A percentile compares a stretch with the other conserved stretches of the same genome.
Evolutionary conservation across 2,329 filamentous ascomycete genomes (phyloP).

Genomic region (Colletotrichum australisinense): DNA sequence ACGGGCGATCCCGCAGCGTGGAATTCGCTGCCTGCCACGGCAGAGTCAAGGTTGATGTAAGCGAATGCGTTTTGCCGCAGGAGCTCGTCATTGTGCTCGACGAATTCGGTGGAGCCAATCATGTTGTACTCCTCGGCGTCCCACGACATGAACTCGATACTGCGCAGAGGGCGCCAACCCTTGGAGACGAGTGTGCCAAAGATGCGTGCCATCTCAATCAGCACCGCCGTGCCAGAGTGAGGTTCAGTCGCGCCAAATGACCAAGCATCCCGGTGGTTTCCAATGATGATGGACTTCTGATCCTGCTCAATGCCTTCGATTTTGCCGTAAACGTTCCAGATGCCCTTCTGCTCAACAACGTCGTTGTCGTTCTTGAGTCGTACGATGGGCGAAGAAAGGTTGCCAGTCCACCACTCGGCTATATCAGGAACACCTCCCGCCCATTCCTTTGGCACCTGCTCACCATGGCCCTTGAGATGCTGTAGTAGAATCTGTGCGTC

Average conservation of each 20-base stretch:
- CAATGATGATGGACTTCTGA: constrained; percentile 87
- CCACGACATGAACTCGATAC: constrained; percentile 97
- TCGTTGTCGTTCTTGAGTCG: constrained; percentile 89
- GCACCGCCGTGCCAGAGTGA: constrained; percentile 88
- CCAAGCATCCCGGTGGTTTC: constrained; percentile 95
- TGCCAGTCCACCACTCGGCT: constrained; percentile 81
- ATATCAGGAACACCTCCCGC: constrained; percentile 80
- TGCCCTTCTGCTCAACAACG: constrained; percentile 82
- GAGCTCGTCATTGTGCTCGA: constrained; percentile 82
- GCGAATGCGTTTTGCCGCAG: constrained; percentile 82
- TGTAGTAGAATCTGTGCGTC: constrained; percentile 86
- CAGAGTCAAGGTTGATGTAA: constrained; percentile 92
- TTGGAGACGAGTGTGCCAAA: constrained; percentile 81
- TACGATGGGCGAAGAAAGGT: constrained; percentile 78
- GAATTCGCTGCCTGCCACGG: constrained; percentile 80
- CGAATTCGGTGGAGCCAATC: constrained; percentile 93
- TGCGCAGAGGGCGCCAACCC: constrained; percentile 93
- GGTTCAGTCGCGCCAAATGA: constrained; percentile 88
- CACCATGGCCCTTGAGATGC: constrained; percentile 79
- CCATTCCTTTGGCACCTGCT: constrained; percentile 78
- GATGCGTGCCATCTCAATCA: constrained; percentile 88
- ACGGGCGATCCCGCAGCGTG: constrained; percentile 84
- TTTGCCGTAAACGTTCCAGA: constrained; percentile 91
- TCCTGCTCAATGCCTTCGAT: constrained; percentile 87
- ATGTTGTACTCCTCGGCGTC: constrained; percentile 94